These are phyloP conservation scores for Saccharomycopsis guyanensis DNA, from an alignment of 805 yeast species.

Conservation along the genomic window DNA sequence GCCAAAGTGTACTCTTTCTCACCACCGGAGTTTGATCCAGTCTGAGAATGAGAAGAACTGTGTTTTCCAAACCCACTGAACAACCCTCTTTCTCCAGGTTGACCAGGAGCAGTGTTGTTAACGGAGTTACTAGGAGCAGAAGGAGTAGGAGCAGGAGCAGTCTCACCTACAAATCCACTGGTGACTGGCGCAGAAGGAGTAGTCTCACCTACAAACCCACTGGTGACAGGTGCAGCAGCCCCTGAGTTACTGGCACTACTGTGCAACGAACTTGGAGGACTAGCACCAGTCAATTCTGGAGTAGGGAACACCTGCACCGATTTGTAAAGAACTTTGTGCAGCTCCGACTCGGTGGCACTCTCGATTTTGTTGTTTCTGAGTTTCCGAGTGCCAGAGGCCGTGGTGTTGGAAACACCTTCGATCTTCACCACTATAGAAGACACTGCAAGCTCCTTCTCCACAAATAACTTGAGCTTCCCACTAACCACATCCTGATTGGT, in stretches of 20 bases:
- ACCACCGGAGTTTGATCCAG: background rate
- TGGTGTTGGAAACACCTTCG: constrained; percentile 13
- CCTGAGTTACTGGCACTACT: background rate
- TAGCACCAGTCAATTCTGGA: constrained; percentile 1
- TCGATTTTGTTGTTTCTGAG: background rate
- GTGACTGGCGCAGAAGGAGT: background rate
- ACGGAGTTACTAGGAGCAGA: background rate
- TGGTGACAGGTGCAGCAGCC: background rate
- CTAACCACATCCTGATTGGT: constrained; percentile 14
- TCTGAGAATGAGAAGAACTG: background rate
- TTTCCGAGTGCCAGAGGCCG: background rate
- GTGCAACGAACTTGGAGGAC: background rate
- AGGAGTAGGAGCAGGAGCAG: background rate
- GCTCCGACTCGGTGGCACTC: constrained; percentile 4
- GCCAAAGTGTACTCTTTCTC: constrained; percentile 9
- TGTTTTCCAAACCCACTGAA: background rate
- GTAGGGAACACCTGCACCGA: constrained; percentile 14
- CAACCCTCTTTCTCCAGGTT: background rate
- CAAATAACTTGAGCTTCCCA: constrained; percentile 8
- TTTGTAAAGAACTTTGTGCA: constrained; percentile 7
- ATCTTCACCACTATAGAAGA: constrained; percentile 7
- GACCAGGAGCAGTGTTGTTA: background rate
- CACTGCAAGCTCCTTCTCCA: constrained; percentile 7
- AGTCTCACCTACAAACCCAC: background rate
- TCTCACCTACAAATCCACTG: background rate